These are phyloP conservation scores for Syncephalastrum sp. DNA, from an alignment of 371 early-diverging fungal species.

Conservation along the genomic window DNA sequence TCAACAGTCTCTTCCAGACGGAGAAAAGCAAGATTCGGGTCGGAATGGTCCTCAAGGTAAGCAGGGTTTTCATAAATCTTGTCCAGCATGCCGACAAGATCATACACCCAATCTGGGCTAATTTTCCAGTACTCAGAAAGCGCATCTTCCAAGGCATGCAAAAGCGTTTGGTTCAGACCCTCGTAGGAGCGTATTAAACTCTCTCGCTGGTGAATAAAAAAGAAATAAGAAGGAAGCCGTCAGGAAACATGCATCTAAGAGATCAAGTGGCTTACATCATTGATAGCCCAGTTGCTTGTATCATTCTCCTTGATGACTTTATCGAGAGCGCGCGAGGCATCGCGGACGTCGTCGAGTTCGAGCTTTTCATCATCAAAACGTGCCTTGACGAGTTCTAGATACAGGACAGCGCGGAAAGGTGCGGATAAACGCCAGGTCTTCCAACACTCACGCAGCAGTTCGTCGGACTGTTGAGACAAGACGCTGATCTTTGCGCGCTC, in stretches of 20 bases:
- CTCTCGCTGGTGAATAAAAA: slow-evolving; percentile 28
- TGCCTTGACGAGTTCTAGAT: slow-evolving; percentile 62
- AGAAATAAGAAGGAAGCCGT: neutral
- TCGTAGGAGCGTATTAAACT: slow-evolving; percentile 44
- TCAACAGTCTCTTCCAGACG: slow-evolving; percentile 45
- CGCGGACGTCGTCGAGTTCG: slow-evolving; percentile 51
- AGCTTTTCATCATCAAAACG: slow-evolving; percentile 44
- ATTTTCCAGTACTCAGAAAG: slow-evolving; percentile 47
- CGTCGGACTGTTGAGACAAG: slow-evolving; percentile 58
- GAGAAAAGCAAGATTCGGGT: slow-evolving; percentile 33
- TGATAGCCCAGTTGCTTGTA: slow-evolving; percentile 50
- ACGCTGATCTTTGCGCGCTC: slow-evolving; percentile 52
- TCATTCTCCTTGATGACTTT: slow-evolving; percentile 49
- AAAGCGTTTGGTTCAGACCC: slow-evolving; percentile 38
- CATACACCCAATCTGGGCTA: slow-evolving; percentile 43
- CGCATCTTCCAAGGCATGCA: slow-evolving; percentile 38
- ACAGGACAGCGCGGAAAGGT: slow-evolving; percentile 63
- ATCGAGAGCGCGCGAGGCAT: slow-evolving; percentile 46
- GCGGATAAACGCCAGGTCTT: slow-evolving; percentile 71
- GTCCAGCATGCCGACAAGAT: slow-evolving; percentile 41
- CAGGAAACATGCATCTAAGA: neutral
- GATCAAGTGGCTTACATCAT: slow-evolving; percentile 39
- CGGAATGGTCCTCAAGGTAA: slow-evolving; percentile 41
- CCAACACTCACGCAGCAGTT: slow-evolving; percentile 66
- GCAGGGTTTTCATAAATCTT: slow-evolving; percentile 53